Base-by-base conservation (phyloP, 352 stramenopile genomes). In the Pythium volutum region DNA sequence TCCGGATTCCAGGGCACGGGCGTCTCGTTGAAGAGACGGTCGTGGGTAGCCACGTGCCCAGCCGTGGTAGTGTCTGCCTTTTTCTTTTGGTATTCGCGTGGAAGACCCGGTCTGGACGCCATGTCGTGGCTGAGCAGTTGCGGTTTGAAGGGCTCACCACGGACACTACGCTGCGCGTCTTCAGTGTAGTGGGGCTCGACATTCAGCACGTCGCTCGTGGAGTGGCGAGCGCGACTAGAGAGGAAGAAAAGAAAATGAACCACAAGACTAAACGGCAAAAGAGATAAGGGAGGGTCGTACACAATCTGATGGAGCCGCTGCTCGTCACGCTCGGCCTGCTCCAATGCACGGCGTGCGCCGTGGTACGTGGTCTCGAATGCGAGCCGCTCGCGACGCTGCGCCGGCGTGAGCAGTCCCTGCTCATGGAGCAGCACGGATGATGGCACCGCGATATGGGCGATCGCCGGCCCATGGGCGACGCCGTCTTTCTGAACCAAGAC, bases 21-120 rank as follows among this genome's bases (percentile, higher is more conserved):
- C 34, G 74, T 88, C 52, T 84, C 73, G 58, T 88, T 91, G 59
- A 93, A 93, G 42, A 93, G 67, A 4, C 77, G 80, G 33, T 84
- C 71, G 59, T 89, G 76, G 8, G 79, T 73, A 25, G 76, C 66
- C 26, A 84, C 53, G 1, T 58, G 71, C 25, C 75, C 70, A 49
- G 88, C 0, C 36, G 18, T 88, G 10, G 73, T 69, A 16, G 55
- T 56, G 23, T 69, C 60, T 10, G 72, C 8, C 31, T 36, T 72
- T 51, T 93, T 89, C 50, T 71, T 76, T 42, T 86, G 67, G 57
- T 77, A 92, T 41, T 87, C 75, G 5, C 74, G 80, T 36, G 70
- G 67, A n/a, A 66, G 57, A 47, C 49, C 62, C 1, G 65, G 57
- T 12, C 63, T 75, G 41, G 64, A 23, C 11, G 56, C 53, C 58